A percentile compares a stretch with the other conserved stretches of the same genome.
Evolutionary conservation across 345 rosid genomes (phyloP).

Genomic region (Euphorbia tirucalli): DNA sequence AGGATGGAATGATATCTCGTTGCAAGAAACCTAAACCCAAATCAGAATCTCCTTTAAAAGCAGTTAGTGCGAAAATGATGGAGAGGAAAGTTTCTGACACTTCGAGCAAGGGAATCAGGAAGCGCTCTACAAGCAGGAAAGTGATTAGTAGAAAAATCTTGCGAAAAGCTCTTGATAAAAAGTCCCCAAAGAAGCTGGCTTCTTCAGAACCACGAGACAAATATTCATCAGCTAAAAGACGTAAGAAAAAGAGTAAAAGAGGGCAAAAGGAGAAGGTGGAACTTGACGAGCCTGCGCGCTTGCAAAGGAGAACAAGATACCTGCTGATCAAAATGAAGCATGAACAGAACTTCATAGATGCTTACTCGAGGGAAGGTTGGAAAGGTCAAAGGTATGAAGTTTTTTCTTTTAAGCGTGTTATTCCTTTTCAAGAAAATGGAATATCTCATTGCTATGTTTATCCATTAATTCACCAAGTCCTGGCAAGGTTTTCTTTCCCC

Average conservation of each 20-base stretch:
- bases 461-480: not conserved
- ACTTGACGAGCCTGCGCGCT: slow-evolving; percentile 68
- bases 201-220: slow-evolving; percentile 17
- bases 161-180: slow-evolving; percentile 24
- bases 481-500: not conserved
- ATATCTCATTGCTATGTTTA: not conserved
- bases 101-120: slow-evolving; percentile 26
- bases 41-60: slow-evolving; percentile 30
- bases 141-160: slow-evolving; percentile 12
- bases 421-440: not conserved
- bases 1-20: slow-evolving; percentile 25
- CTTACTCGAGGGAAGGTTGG: slow-evolving; percentile 97
- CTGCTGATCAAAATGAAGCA: slow-evolving; percentile 85
- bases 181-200: slow-evolving; percentile 31
- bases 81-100: slow-evolving; percentile 25
- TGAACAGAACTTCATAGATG: slow-evolving; percentile 98
- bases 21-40: slow-evolving; percentile 27
- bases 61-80: slow-evolving; percentile 21
- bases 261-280: slow-evolving; percentile 45
- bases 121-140: slow-evolving; percentile 23
- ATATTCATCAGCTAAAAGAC: slow-evolving; percentile 23
- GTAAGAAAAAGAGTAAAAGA: slow-evolving; percentile 50
- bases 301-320: slow-evolving; percentile 90
- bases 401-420: not conserved
- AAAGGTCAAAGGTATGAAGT: slow-evolving; percentile 89